A percentile compares a stretch with the other conserved stretches of the same genome.
These are phyloP conservation scores for Microstegium vimineum DNA, from an alignment of 176 grass and related monocot species.

Conservation along the genomic window DNA sequence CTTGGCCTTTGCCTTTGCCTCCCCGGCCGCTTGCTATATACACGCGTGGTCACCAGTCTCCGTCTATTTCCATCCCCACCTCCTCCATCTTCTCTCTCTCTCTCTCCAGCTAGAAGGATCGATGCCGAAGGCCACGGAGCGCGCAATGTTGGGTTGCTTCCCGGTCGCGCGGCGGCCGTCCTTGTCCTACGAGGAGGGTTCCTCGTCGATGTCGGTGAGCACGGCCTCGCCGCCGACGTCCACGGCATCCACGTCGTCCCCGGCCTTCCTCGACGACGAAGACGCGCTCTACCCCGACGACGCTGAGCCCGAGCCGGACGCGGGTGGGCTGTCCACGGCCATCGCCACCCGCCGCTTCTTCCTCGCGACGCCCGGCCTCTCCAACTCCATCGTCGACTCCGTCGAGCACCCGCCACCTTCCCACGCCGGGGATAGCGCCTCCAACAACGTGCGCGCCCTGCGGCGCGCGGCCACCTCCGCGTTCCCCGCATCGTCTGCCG, in stretches of 20 bases:
- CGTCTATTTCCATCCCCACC: constrained; percentile 2
- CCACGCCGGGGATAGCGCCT: background rate
- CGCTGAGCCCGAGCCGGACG: constrained; percentile 31
- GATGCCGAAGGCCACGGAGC: constrained; percentile 28
- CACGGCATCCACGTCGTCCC: constrained; percentile 32
- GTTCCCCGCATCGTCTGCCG: background rate
- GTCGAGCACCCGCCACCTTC: background rate
- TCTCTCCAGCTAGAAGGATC: background rate
- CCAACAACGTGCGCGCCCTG: background rate
- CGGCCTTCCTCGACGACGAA: constrained; percentile 43
- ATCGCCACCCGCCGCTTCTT: constrained; percentile 71
- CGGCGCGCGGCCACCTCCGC: background rate
- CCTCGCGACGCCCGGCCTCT: constrained; percentile 47
- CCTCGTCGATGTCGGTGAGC: constrained; percentile 21
- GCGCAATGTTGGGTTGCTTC: constrained; percentile 62
- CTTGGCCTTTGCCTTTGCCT: background rate
- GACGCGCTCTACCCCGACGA: constrained; percentile 36
- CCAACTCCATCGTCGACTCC: constrained; percentile 86
- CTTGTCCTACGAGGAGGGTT: constrained; percentile 16
- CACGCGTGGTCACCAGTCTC: constrained; percentile 11
- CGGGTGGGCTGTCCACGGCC: constrained; percentile 48
- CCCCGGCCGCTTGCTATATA: background rate
- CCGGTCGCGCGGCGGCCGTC: constrained; percentile 26
- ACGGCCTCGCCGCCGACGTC: constrained; percentile 27
- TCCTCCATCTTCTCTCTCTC: background rate